Conservation (phyloP, 139 green algal species). For the Haematococcus lacustris region DNA sequence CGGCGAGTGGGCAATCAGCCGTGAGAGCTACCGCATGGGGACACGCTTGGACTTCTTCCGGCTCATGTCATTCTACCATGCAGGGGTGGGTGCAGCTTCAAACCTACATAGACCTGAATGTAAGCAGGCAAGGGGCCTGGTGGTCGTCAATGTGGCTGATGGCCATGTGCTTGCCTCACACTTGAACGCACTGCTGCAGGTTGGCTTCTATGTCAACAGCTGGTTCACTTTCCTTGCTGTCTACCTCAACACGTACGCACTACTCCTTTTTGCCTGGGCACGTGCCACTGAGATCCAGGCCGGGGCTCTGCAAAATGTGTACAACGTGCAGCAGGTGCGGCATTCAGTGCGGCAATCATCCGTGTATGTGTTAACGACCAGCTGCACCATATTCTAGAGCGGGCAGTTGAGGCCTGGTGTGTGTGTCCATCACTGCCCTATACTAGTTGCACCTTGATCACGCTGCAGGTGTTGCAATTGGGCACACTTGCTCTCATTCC, state of each 20-base stretch:
- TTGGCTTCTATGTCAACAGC: constrained; percentile 44
- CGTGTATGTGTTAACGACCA: no score
- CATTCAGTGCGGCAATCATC: no score
- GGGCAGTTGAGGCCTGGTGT: no score
- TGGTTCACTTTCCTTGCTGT: constrained; percentile 24
- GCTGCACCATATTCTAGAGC: no score
- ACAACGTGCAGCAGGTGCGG: constrained; percentile 45
- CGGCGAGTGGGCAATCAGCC: constrained; percentile 74
- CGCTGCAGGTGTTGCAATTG: constrained; percentile 30
- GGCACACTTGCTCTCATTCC: constrained; percentile 40
- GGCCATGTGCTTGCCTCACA: no score
- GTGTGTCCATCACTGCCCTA: no score
- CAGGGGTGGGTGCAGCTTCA: no score
- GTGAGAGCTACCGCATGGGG: constrained; percentile 64
- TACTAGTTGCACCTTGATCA: no score
- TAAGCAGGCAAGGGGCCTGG: no score
- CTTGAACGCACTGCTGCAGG: no score
- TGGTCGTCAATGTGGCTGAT: no score
- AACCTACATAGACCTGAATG: no score
- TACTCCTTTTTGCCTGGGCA: constrained; percentile 36
- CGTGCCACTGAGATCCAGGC: constrained; percentile 11
- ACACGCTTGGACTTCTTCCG: constrained; percentile 32
- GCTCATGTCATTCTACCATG: constrained; percentile 37
- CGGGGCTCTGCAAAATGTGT: constrained; percentile 22
- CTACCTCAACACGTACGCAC: constrained; percentile 38